Conservation (phyloP, 768 basidiomycete species). For the Lentinula lateritia region DNA sequence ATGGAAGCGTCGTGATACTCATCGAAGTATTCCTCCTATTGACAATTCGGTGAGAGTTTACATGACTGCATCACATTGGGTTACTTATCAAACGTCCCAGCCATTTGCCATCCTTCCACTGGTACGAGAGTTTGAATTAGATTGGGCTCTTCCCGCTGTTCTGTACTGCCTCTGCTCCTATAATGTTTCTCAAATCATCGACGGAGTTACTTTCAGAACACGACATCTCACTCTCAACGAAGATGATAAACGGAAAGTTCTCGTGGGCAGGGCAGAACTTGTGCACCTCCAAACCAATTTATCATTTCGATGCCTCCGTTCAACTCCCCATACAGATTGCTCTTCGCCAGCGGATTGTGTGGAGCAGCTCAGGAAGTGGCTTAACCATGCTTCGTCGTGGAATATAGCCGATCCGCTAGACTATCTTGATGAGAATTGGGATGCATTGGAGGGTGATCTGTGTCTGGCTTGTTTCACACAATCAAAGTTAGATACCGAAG, state of each 20-base stretch:
- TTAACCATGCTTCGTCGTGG: slow-evolving; percentile 19
- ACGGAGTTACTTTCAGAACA: slow-evolving; percentile 24
- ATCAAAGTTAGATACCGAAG: slow-evolving; percentile 14
- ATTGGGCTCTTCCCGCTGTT: slow-evolving; percentile 29
- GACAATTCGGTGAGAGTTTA: slow-evolving; percentile 20
- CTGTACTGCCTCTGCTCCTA: slow-evolving; percentile 32
- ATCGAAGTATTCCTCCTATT: slow-evolving; percentile 30
- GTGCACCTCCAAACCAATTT: slow-evolving; percentile 1
- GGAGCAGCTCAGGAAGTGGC: slow-evolving; percentile 13
- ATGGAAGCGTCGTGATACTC: slow-evolving; percentile 27
- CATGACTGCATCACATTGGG: not conserved
- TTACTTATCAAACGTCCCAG: not conserved
- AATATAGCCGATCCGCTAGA: slow-evolving; percentile 26
- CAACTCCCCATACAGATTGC: slow-evolving; percentile 13
- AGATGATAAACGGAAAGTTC: slow-evolving; percentile 22
- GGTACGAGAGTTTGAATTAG: slow-evolving; percentile 27
- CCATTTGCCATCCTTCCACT: slow-evolving; percentile 31
- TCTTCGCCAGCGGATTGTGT: slow-evolving; percentile 14
- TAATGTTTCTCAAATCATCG: slow-evolving; percentile 30
- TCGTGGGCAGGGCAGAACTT: slow-evolving; percentile 21
- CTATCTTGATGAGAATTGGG: slow-evolving; percentile 24
- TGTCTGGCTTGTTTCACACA: slow-evolving; percentile 16
- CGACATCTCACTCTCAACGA: slow-evolving; percentile 15
- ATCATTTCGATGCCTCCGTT: slow-evolving; percentile 11
- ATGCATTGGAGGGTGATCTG: slow-evolving; percentile 16